Percentiles rank a stretch among this genome's conserved stretches.
Evolutionary conservation across 2,329 filamentous ascomycete genomes (phyloP).

Genomic region (Penicillium sp.): DNA sequence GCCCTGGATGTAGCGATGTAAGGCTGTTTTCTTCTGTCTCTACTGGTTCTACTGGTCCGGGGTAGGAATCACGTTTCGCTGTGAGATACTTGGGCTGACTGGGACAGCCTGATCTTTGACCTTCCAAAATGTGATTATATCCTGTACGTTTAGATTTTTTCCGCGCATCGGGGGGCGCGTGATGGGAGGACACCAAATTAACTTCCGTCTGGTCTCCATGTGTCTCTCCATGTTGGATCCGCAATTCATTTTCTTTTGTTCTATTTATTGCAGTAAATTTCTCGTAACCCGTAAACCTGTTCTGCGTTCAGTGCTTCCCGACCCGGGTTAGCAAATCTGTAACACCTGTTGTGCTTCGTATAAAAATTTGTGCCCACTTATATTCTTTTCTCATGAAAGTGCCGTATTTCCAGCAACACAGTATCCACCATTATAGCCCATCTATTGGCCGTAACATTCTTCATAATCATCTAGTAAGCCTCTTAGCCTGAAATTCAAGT

Average conservation of each 20-base stretch:
- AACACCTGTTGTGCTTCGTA: not conserved
- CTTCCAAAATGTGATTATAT: constrained; percentile 41
- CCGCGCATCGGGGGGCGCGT: constrained; percentile 30
- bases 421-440: not conserved
- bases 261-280: not conserved
- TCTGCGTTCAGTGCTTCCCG: not conserved
- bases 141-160: constrained; percentile 45
- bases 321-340: not conserved
- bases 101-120: constrained; percentile 12
- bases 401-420: not conserved
- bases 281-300: not conserved
- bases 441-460: not conserved
- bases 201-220: constrained; percentile 30
- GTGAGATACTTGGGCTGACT: not conserved
- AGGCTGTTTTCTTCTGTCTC: constrained; percentile 9
- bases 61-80: constrained; percentile 13
- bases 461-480: not conserved
- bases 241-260: constrained; percentile 39
- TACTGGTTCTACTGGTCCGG: constrained; percentile 23
- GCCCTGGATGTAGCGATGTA: constrained; percentile 33
- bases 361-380: not conserved
- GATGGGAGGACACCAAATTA: constrained; percentile 26
- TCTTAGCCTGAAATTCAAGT: not conserved
- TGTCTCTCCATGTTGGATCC: constrained; percentile 27
- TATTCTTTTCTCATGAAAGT: not conserved